phyloP scores from a whole-genome alignment of 192 early-diverging fungal genomes.

The Entomortierella parvispora region DNA sequence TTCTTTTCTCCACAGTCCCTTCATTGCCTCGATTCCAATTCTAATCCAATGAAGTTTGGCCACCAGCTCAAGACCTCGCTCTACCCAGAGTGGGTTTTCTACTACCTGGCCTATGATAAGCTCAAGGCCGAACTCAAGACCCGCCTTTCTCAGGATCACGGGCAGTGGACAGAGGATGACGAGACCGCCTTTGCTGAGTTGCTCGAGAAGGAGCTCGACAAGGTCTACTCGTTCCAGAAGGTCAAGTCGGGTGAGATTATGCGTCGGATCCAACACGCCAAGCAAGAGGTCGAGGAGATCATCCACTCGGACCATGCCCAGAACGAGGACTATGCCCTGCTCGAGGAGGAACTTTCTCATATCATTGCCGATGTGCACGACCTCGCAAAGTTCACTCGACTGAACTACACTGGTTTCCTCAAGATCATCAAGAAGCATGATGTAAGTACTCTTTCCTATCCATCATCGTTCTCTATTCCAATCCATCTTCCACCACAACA shows the following conservation, averaged over 20 bases:
- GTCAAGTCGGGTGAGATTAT: slow-evolving; percentile 82
- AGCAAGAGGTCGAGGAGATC: slow-evolving; percentile 72
- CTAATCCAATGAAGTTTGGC: slow-evolving; percentile 87
- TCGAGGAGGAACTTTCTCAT: slow-evolving; percentile 76
- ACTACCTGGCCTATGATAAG: slow-evolving; percentile 84
- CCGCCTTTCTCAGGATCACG: slow-evolving; percentile 51
- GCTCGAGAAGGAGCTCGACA: slow-evolving; percentile 92
- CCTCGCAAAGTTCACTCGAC: slow-evolving; percentile 82
- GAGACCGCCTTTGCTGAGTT: slow-evolving; percentile 87
- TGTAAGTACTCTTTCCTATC: slow-evolving; percentile 50
- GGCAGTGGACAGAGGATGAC: slow-evolving; percentile 82
- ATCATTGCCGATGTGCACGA: slow-evolving; percentile 88
- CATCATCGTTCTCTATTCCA: background rate
- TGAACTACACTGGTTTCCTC: slow-evolving; percentile 88
- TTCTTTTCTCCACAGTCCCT: background rate
- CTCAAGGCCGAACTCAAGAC: slow-evolving; percentile 88
- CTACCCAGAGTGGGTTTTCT: slow-evolving; percentile 88
- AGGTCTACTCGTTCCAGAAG: slow-evolving; percentile 82
- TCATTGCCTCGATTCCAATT: background rate
- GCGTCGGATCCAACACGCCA: slow-evolving; percentile 72
- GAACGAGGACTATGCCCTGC: slow-evolving; percentile 71
- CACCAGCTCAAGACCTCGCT: slow-evolving; percentile 82
- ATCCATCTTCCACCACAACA: background rate
- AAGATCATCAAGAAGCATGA: slow-evolving; percentile 99
- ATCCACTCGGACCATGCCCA: slow-evolving; percentile 55